Conservation (phyloP, 2,329 filamentous ascomycete genomes). For the Pseudogymnoascus destructans region DNA sequence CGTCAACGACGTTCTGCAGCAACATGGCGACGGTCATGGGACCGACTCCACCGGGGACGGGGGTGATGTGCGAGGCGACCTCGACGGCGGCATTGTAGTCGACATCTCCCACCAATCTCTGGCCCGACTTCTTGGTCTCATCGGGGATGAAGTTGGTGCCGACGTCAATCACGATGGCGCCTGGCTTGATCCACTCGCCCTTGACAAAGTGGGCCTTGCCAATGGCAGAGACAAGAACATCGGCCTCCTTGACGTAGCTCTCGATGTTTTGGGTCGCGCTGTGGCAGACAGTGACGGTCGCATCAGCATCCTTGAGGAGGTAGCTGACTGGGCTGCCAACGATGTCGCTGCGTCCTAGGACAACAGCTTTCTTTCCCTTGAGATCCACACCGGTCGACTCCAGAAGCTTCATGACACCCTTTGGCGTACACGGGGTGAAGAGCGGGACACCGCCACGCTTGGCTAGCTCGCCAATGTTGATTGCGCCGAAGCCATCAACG, state of each 20-base stretch:
- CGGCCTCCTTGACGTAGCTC: conserved; percentile 65
- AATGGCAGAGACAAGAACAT: conserved; percentile 86
- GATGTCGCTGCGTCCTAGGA: conserved; percentile 90
- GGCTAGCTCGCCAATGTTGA: conserved; percentile 91
- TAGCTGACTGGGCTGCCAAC: conserved; percentile 96
- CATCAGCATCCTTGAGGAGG: conserved; percentile 85
- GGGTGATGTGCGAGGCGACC: conserved; percentile 86
- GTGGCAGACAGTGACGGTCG: conserved; percentile 93
- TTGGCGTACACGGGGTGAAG: conserved; percentile 91
- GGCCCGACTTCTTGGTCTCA: conserved; percentile 77
- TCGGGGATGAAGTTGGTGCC: conserved; percentile 94
- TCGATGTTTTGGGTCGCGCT: conserved; percentile 68
- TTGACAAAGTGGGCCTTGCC: conserved; percentile 79
- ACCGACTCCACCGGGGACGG: conserved; percentile 90
- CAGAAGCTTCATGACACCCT: conserved; percentile 90
- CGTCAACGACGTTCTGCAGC: conserved; percentile 84
- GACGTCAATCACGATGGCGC: conserved; percentile 92
- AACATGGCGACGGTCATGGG: conserved; percentile 99
- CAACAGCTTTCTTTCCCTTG: conserved; percentile 83
- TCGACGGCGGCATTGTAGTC: conserved; percentile 75
- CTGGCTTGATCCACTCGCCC: conserved; percentile 90
- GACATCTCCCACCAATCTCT: conserved; percentile 87
- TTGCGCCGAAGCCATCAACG: conserved; percentile 89
- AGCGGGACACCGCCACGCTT: conserved; percentile 83
- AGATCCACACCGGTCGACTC: conserved; percentile 72